Conservation (phyloP, 2,329 filamentous ascomycete species). For the Microsporum audouinii region DNA sequence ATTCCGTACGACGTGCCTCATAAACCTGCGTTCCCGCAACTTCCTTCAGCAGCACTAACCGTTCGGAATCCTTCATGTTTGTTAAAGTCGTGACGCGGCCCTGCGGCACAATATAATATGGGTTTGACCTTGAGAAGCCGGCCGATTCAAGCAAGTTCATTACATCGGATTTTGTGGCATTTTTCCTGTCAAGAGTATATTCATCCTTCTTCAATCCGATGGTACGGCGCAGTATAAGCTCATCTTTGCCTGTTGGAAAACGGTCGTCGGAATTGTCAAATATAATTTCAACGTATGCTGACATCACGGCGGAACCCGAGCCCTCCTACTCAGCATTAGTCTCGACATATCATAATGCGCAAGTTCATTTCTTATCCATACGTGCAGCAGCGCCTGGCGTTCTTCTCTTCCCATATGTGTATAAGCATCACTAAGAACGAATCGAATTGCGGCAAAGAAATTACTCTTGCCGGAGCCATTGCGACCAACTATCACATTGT, state of each 20-base stretch:
- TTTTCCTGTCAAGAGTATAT: constrained; percentile 94
- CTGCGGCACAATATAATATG: constrained; percentile 98
- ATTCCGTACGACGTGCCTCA: constrained; percentile 81
- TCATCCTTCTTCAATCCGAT: constrained; percentile 98
- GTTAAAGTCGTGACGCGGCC: constrained; percentile 90
- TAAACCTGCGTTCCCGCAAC: constrained; percentile 98
- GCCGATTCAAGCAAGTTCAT: constrained; percentile 92
- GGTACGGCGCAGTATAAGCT: constrained; percentile 80
- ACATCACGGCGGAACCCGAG: constrained; percentile 94
- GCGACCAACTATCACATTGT: constrained; percentile 96
- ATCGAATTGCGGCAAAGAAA: constrained; percentile 97
- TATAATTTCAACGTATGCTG: constrained; percentile 97
- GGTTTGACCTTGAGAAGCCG: constrained; percentile 92
- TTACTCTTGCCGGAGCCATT: constrained; percentile 99
- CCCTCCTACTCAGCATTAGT: constrained; percentile 53
- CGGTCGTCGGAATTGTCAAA: constrained; percentile 96
- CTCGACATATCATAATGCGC: not conserved
- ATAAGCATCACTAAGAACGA: constrained; percentile 96
- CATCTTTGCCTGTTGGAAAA: constrained; percentile 84
- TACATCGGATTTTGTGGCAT: constrained; percentile 86
- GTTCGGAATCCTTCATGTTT: constrained; percentile 95
- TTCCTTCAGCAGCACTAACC: constrained; percentile 83
- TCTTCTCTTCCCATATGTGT: constrained; percentile 92
- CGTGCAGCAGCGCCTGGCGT: constrained; percentile 84
- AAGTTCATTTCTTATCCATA: constrained; percentile 23